Percentiles rank a stretch among this genome's conserved stretches.
Evolutionary conservation across 139 green algal species (phyloP).

Genomic region (Klebsormidium nitens): DNA sequence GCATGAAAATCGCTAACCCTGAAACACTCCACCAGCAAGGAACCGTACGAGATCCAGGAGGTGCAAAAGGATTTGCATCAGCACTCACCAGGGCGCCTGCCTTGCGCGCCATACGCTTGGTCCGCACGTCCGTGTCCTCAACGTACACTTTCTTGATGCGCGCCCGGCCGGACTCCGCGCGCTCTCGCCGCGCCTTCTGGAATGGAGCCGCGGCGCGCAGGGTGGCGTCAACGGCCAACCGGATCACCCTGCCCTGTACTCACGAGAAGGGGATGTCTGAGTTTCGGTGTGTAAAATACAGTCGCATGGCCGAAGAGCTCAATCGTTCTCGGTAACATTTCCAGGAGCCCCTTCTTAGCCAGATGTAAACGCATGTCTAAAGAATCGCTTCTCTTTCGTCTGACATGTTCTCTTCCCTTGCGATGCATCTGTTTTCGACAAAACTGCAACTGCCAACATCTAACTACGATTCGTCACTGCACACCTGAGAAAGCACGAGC

Average conservation of each 20-base stretch:
- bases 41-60: not conserved
- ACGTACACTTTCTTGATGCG: slow-evolving; percentile 80
- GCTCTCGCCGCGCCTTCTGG: slow-evolving; percentile 64
- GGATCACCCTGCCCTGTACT: slow-evolving; percentile 66
- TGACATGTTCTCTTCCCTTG: too few species aligned
- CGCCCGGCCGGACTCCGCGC: slow-evolving; percentile 22
- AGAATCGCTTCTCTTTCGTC: too few species aligned
- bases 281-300: too few species aligned
- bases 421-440: too few species aligned
- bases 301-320: too few species aligned
- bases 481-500: too few species aligned
- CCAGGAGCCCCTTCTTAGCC: too few species aligned
- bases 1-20: not conserved
- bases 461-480: too few species aligned
- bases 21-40: not conserved
- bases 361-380: too few species aligned
- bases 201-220: slow-evolving; percentile 90
- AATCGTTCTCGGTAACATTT: too few species aligned
- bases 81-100: slow-evolving; percentile 66
- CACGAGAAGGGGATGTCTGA: too few species aligned
- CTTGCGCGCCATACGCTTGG: slow-evolving; percentile 95
- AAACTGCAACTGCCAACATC: too few species aligned
- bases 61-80: not conserved
- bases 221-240: slow-evolving; percentile 96
- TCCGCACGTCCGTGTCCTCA: slow-evolving; percentile 93